Base-by-base conservation (phyloP, 345 rosid genomes). In the Hibiscus syriacus region DNA sequence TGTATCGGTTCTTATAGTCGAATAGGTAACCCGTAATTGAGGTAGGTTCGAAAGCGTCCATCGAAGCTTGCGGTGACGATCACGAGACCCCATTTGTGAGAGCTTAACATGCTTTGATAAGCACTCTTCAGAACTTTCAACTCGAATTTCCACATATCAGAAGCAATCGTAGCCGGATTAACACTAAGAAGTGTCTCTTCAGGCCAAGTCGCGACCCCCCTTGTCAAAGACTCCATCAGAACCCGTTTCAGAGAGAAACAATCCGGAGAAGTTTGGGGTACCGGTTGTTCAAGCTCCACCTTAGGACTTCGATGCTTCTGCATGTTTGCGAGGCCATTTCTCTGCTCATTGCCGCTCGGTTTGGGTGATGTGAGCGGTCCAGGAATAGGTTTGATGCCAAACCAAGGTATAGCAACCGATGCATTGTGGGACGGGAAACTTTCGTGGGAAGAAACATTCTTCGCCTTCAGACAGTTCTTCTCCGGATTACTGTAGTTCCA, bases 51-150 rank as follows among this genome's bases (percentile, higher is more conserved):
- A 57, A 87, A 83, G 67, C 83, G 73, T 54, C 92, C 92, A 57
- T 87, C 89, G 79, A 75, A 80, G 49, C 86, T 82, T 2, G 86
- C 89, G 2, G 89, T 80, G 14, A 83, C 89, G 7, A 83, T 76
- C 27, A 85, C 86, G 13, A 81, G 81, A 60, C 92, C 92, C 92
- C 89, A 87, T 60, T 77, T 26, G 66, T 87, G 86, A 66, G 86
- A 78, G 25, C 76, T 80, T 43, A 79, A 64, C 55, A 83, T 69
- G 32, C 68, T 78, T 32, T 77, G 82, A 71, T 82, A 82, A 9
- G 85, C 79, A 64, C 65, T 82, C 75, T 73, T 86, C 76, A 84
- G 56, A 48, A 82, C 70, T 79, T 80, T 84, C 70, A 69, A 72
- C 55, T 82, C 84, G 1, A 80, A 68, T 71, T 72, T 82, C 3